Conservation (phyloP, 139 green algal species). For the Pseudopediastrum boryanum region DNA sequence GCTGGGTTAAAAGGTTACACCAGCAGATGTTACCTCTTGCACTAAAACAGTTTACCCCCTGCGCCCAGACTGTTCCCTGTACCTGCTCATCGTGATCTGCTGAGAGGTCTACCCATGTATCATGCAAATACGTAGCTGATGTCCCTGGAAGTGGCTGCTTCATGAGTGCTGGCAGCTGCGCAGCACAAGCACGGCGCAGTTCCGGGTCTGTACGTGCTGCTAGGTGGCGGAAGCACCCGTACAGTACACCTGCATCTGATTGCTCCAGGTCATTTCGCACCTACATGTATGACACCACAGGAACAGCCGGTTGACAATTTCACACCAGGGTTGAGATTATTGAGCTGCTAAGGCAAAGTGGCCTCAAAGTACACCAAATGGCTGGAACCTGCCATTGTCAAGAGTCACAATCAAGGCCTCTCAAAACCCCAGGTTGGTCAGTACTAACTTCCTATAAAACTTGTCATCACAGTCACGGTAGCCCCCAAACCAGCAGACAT, state of each 20-base stretch:
- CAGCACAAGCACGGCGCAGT: conserved; percentile 14
- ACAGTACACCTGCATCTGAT: conserved; percentile 28
- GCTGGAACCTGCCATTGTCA: background rate
- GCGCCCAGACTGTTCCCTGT: background rate
- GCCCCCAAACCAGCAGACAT: background rate
- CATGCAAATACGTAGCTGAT: conserved; percentile 16
- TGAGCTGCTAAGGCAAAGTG: background rate
- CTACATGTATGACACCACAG: background rate
- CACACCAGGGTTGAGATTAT: background rate
- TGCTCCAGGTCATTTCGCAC: conserved; percentile 21
- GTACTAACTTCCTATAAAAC: background rate
- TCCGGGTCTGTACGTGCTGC: conserved; percentile 26
- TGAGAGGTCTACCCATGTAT: conserved; percentile 34
- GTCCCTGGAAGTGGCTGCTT: conserved; percentile 21
- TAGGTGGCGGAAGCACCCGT: conserved; percentile 38
- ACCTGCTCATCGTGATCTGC: conserved; percentile 24
- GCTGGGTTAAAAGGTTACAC: too few species aligned
- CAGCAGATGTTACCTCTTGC: background rate
- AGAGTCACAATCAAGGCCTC: background rate
- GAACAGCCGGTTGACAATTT: background rate
- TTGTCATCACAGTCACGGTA: background rate
- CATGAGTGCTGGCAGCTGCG: conserved; percentile 21
- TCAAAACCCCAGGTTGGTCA: background rate
- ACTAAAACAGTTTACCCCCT: background rate
- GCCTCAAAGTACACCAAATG: background rate